These are phyloP conservation scores for Diaporthe ilicicola DNA, from an alignment of 2,329 filamentous ascomycete species.

Conservation along the genomic window DNA sequence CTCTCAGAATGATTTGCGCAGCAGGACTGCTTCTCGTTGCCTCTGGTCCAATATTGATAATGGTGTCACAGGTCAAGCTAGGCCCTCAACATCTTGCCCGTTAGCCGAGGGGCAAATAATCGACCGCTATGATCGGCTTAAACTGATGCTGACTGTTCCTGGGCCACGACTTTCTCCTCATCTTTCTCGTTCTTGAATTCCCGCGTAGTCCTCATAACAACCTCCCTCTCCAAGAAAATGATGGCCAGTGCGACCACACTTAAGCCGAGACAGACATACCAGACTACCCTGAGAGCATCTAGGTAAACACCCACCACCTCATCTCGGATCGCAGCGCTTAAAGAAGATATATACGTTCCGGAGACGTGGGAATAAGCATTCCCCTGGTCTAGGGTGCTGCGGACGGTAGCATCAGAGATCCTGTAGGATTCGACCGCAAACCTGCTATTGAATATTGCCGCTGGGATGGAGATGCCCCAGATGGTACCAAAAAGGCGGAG, in stretches of 20 bases:
- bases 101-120: too few species aligned
- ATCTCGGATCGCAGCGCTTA: conserved; percentile 31
- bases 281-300: neutral
- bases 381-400: conserved; percentile 36
- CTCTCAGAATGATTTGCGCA: too few species aligned
- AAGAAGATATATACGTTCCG: conserved; percentile 36
- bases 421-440: conserved; percentile 14
- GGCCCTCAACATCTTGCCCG: too few species aligned
- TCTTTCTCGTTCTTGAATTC: too few species aligned
- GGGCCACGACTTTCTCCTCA: too few species aligned
- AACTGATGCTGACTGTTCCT: too few species aligned
- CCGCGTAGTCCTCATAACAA: too few species aligned
- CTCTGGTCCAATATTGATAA: too few species aligned
- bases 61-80: too few species aligned
- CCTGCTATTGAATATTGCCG: conserved; percentile 48
- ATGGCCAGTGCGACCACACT: conserved; percentile 7
- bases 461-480: conserved; percentile 55
- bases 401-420: conserved; percentile 35
- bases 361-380: conserved; percentile 42
- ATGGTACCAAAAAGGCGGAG: conserved; percentile 53
- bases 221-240: conserved; percentile 4
- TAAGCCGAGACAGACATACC: conserved; percentile 17
- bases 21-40: too few species aligned
- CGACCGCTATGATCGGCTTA: too few species aligned
- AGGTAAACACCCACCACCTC: conserved; percentile 38